These are phyloP conservation scores for Meripilus lineatus DNA, from an alignment of 1,284 basidiomycete species.

Conservation along the genomic window DNA sequence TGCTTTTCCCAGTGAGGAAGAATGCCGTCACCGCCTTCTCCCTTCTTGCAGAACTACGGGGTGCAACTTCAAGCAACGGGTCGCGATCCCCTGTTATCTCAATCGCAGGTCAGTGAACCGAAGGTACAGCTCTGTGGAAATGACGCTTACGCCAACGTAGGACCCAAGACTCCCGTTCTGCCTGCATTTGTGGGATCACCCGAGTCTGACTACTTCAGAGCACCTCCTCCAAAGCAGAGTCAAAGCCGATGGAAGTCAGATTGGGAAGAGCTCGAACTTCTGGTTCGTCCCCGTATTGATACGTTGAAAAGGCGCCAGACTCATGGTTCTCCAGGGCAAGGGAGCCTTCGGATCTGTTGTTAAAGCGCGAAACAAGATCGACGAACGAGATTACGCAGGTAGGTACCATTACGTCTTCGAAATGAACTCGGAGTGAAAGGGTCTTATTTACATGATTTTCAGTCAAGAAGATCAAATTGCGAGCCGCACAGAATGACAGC, in stretches of 20 bases:
- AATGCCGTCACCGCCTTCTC: conserved; percentile 44
- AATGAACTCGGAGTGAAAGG: neutral
- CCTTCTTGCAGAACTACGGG: conserved; percentile 34
- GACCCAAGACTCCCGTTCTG: conserved; percentile 42
- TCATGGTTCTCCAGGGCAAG: conserved; percentile 57
- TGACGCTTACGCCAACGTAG: conserved; percentile 18
- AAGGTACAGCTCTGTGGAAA: neutral
- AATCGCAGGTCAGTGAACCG: conserved; percentile 23
- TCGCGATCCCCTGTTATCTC: conserved; percentile 30
- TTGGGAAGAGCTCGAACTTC: conserved; percentile 76
- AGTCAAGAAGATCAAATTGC: conserved; percentile 90
- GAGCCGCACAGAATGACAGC: conserved; percentile 74
- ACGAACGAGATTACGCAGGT: conserved; percentile 71
- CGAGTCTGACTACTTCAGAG: conserved; percentile 54
- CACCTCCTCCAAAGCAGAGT: conserved; percentile 33
- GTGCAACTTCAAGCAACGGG: conserved; percentile 17
- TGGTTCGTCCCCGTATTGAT: conserved; percentile 39
- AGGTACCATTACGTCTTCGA: conserved; percentile 15
- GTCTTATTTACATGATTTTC: conserved; percentile 3
- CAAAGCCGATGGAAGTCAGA: conserved; percentile 81
- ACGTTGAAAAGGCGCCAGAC: neutral
- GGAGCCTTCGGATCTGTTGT: conserved; percentile 94
- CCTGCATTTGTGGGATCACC: conserved; percentile 46
- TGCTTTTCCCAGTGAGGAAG: conserved; percentile 57
- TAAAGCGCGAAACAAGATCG: conserved; percentile 86